These are phyloP conservation scores for Spongiforma sp. DNA, from an alignment of 1,284 basidiomycete species.

Conservation along the genomic window DNA sequence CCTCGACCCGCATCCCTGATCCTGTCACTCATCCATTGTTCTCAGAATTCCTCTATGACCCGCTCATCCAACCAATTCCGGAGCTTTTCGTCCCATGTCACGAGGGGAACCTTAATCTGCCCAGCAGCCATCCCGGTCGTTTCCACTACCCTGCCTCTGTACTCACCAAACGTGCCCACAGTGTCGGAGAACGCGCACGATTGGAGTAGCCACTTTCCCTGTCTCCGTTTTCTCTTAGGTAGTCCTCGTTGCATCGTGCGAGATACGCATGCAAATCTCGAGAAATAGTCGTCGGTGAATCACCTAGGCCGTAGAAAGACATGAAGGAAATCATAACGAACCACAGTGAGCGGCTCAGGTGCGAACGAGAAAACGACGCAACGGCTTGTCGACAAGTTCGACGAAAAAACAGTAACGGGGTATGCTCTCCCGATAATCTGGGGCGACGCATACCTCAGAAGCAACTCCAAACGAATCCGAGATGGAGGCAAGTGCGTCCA, in stretches of 20 bases:
- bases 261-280: slow-evolving; percentile 15
- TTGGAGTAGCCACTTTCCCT: slow-evolving; percentile 9
- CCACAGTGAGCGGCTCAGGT: too few species aligned
- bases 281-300: slow-evolving; percentile 6
- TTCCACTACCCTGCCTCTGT: slow-evolving; percentile 21
- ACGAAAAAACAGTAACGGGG: slow-evolving; percentile 27
- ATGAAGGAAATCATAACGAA: too few species aligned
- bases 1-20: neutral
- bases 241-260: slow-evolving; percentile 19
- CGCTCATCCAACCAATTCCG: slow-evolving; percentile 17
- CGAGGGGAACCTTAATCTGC: slow-evolving; percentile 24
- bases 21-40: neutral
- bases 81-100: slow-evolving; percentile 18
- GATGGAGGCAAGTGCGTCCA: slow-evolving; percentile 17
- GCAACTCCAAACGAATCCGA: slow-evolving; percentile 19
- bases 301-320: neutral
- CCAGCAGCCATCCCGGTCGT: slow-evolving; percentile 13
- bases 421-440: slow-evolving; percentile 20
- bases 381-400: slow-evolving; percentile 13
- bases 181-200: slow-evolving; percentile 20
- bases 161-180: slow-evolving; percentile 25
- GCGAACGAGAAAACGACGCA: slow-evolving; percentile 1
- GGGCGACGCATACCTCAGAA: slow-evolving; percentile 17
- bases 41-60: slow-evolving; percentile 17
- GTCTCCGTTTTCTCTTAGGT: slow-evolving; percentile 14